These are phyloP conservation scores for Carex sylvatica DNA, from an alignment of 202 grass and related monocot species.

Conservation along the genomic window DNA sequence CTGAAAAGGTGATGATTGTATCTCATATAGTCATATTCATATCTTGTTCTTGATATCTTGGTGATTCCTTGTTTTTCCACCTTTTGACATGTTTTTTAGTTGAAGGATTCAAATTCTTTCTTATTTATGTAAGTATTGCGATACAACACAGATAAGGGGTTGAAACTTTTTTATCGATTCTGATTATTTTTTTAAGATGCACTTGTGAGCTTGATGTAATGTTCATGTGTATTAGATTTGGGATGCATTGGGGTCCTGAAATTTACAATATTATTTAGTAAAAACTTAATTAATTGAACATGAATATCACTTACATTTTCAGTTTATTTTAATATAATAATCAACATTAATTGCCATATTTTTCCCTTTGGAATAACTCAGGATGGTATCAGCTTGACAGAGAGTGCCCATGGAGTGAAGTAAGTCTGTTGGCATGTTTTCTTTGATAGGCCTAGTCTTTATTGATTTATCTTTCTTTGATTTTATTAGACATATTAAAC, in stretches of 20 bases:
- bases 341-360: conserved; percentile 10
- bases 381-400: conserved; percentile 92
- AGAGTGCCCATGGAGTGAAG: conserved; percentile 82
- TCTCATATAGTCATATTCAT: not conserved
- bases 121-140: not conserved
- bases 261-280: not conserved
- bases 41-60: not conserved
- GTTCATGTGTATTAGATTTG: not conserved
- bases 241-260: not conserved
- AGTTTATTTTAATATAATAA: conserved; percentile 15
- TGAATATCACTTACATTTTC: not conserved
- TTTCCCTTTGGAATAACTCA: conserved; percentile 44
- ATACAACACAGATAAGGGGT: not conserved
- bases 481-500: conserved; percentile 1
- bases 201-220: not conserved
- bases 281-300: not conserved
- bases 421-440: conserved; percentile 44
- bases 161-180: not conserved
- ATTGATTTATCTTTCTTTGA: not conserved
- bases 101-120: not conserved
- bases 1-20: conserved; percentile 57
- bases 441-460: conserved; percentile 1
- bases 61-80: not conserved
- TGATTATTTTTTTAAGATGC: not conserved
- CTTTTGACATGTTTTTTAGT: not conserved